A percentile compares a stretch with the other conserved stretches of the same genome.
phyloP scores from a whole-genome alignment of 352 stramenopile genomes.

The Pythium periplocum region DNA sequence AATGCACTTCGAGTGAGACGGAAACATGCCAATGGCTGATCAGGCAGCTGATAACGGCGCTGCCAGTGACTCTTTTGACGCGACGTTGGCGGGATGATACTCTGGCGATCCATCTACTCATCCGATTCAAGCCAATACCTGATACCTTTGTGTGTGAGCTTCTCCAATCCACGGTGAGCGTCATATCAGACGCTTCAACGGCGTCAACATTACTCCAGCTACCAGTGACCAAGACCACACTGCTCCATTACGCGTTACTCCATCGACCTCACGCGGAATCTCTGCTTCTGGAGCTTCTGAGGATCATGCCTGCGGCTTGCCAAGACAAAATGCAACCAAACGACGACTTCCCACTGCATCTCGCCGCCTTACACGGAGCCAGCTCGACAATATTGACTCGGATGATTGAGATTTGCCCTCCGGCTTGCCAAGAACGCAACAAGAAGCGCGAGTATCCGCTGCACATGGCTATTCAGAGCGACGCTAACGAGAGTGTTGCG shows the following conservation, averaged over 20 bases:
- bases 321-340: constrained; percentile 16
- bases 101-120: constrained; percentile 12
- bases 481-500: constrained; percentile 13
- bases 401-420: constrained; percentile 25
- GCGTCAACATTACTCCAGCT: constrained; percentile 15
- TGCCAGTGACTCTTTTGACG: constrained; percentile 6
- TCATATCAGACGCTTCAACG: no score
- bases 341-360: constrained; percentile 43
- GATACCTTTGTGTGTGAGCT: constrained; percentile 8
- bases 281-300: constrained; percentile 31
- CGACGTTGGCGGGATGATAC: constrained; percentile 9
- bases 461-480: constrained; percentile 34
- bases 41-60: background rate
- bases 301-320: constrained; percentile 23
- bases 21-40: constrained; percentile 15
- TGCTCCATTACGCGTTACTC: constrained; percentile 56
- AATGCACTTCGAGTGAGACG: background rate
- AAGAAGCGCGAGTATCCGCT: constrained; percentile 33
- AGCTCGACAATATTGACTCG: background rate
- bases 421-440: constrained; percentile 43
- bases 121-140: constrained; percentile 1
- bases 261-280: constrained; percentile 24
- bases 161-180: constrained; percentile 1
- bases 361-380: constrained; percentile 23
- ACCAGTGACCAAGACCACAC: constrained; percentile 28